Base-by-base conservation (phyloP, 2,329 filamentous ascomycete genomes). In the Cordyceps javanica region DNA sequence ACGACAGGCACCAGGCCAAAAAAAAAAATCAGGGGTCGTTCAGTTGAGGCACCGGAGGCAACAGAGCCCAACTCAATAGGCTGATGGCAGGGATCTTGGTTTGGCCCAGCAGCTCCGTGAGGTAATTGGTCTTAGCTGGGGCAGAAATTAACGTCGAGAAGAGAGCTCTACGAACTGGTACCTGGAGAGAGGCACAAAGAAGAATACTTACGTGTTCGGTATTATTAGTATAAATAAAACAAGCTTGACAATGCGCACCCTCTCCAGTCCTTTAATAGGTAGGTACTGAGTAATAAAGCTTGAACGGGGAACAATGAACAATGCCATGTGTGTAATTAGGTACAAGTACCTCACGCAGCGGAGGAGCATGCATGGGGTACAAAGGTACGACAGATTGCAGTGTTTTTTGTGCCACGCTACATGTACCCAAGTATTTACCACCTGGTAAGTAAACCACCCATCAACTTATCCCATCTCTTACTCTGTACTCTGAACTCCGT, bases 141-240 rank as follows among this genome's bases (percentile, higher is more conserved):
- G 52, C 52, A 55, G 19, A 55, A 55, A 55, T 55, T 46, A 38
- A 26, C 52, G 41, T 28, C 28, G 41, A 52, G 50, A n/a, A n/a
- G n/a, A n/a, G n/a, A n/a, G n/a, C n/a, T n/a, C n/a, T n/a, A n/a
- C n/a, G n/a, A n/a, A n/a, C n/a, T n/a, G 41, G 23, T 28, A 45
- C 42, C 23, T 26, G 25, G 21, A 38, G 16, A 38, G 16, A 14
- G 16, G 36, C 36, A 38, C 19, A 38, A 19, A 7, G 36, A 38
- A n/a, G n/a, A n/a, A n/a, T n/a, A n/a, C n/a, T n/a, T n/a, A n/a
- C n/a, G n/a, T n/a, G n/a, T n/a, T n/a, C n/a, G n/a, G n/a, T n/a
- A n/a, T n/a, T n/a, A n/a, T n/a, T n/a, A n/a, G n/a, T n/a, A n/a
- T n/a, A n/a, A n/a, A n/a, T n/a, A n/a, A n/a, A n/a, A n/a, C n/a